Evolutionary conservation across 768 basidiomycete species (phyloP).

Genomic region (Tulasnella sp.): DNA sequence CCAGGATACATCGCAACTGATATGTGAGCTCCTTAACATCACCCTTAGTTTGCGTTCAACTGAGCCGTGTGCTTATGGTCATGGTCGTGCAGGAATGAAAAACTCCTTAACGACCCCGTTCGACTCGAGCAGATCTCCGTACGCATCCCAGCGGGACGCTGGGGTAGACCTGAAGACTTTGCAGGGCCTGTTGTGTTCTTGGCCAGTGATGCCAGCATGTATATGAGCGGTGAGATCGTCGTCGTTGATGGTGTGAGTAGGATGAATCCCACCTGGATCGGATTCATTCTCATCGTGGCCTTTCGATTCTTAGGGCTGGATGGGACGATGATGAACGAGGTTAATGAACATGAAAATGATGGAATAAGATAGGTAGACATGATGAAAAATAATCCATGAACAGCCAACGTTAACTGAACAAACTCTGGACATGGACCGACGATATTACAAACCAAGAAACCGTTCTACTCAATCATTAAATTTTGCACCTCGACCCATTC

Average conservation of each 20-base stretch:
- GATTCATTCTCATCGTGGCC: neutral
- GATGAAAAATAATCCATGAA: neutral
- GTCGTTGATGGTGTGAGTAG: constrained; percentile 34
- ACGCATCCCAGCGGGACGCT: constrained; percentile 59
- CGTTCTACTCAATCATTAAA: neutral
- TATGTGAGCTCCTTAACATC: constrained; percentile 44
- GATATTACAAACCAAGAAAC: neutral
- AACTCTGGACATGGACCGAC: neutral
- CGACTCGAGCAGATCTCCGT: constrained; percentile 62
- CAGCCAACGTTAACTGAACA: neutral
- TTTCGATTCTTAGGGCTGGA: constrained; percentile 20
- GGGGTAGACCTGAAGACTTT: constrained; percentile 65
- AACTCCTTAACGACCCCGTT: constrained; percentile 51
- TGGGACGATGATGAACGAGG: constrained; percentile 18
- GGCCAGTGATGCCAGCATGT: constrained; percentile 56
- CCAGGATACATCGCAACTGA: constrained; percentile 87
- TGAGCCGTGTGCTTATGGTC: neutral
- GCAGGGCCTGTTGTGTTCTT: constrained; percentile 64
- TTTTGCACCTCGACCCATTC: too few species aligned
- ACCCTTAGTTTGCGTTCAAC: neutral
- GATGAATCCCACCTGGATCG: neutral
- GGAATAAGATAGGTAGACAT: neutral
- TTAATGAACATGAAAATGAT: neutral
- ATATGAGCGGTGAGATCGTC: constrained; percentile 60
- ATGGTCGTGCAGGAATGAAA: constrained; percentile 45